A percentile compares a stretch with the other conserved stretches of the same genome.
phyloP scores from a whole-genome alignment of 2,329 filamentous ascomycete species.

The Cladosporium sphaerospermum region DNA sequence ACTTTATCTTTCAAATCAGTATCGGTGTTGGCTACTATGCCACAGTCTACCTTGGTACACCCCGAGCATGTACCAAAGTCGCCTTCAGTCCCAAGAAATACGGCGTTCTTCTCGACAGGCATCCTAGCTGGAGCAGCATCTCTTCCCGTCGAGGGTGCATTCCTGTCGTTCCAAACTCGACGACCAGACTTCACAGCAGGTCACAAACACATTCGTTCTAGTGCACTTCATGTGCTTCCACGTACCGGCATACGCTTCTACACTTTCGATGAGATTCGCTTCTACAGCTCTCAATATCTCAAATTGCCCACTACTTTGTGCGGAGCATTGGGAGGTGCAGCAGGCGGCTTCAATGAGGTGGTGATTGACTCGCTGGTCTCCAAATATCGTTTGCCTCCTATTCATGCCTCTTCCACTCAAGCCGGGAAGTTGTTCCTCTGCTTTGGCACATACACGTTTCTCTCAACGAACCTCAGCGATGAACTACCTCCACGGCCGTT shows the following conservation, averaged over 20 bases:
- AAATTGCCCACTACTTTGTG: slow-evolving; percentile 8
- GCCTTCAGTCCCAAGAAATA: slow-evolving; percentile 12
- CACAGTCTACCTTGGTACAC: too few species aligned
- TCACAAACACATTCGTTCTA: not conserved
- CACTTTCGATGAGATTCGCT: slow-evolving; percentile 13
- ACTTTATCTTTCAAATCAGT: too few species aligned
- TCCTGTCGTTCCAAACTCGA: not conserved
- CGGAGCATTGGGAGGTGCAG: slow-evolving; percentile 15
- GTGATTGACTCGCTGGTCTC: slow-evolving; percentile 11
- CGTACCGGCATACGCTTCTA: slow-evolving; percentile 15
- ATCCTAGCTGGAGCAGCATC: slow-evolving; percentile 14
- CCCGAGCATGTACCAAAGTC: too few species aligned
- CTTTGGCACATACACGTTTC: slow-evolving; percentile 15
- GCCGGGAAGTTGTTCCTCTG: slow-evolving; percentile 14
- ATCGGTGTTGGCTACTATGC: too few species aligned
- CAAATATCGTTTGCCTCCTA: slow-evolving; percentile 5
- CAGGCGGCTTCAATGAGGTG: slow-evolving; percentile 15
- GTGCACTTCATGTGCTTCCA: slow-evolving; percentile 1
- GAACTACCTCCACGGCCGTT: slow-evolving; percentile 12
- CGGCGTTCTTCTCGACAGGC: slow-evolving; percentile 14
- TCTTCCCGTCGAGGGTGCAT: slow-evolving; percentile 12
- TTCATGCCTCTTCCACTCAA: slow-evolving; percentile 3
- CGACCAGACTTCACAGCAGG: not conserved
- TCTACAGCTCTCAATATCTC: not conserved
- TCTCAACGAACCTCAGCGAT: slow-evolving; percentile 12